These are phyloP conservation scores for Phylloboletellus chloephorus DNA, from an alignment of 1,284 basidiomycete genomes.

Conservation along the genomic window DNA sequence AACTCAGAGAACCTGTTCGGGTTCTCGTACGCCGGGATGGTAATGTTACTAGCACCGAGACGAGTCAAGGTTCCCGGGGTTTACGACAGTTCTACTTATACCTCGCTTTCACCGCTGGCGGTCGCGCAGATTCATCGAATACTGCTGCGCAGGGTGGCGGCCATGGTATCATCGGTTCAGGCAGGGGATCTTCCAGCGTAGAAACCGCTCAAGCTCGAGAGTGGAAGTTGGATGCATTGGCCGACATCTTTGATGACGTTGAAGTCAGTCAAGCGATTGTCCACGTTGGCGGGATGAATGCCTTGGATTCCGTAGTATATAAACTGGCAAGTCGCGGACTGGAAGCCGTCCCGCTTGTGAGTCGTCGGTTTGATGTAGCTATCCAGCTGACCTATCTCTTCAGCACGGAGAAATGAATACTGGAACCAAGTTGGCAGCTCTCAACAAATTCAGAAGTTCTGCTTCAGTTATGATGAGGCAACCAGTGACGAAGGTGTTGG, in stretches of 20 bases:
- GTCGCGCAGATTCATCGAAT: slow-evolving; percentile 55
- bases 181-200: slow-evolving; percentile 69
- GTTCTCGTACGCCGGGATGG: slow-evolving; percentile 96
- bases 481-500: slow-evolving; percentile 66
- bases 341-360: slow-evolving; percentile 58
- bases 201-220: slow-evolving; percentile 88
- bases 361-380: slow-evolving; percentile 3
- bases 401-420: slow-evolving; percentile 86
- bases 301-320: slow-evolving; percentile 83
- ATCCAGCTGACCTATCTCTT: slow-evolving; percentile 10
- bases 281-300: slow-evolving; percentile 82
- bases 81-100: slow-evolving; percentile 92
- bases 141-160: slow-evolving; percentile 52
- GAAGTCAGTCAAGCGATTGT: slow-evolving; percentile 82
- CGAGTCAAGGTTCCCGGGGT: slow-evolving; percentile 70
- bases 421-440: slow-evolving; percentile 69
- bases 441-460: slow-evolving; percentile 73
- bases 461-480: slow-evolving; percentile 55
- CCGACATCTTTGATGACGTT: slow-evolving; percentile 89
- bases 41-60: slow-evolving; percentile 69
- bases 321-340: slow-evolving; percentile 82
- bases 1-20: slow-evolving; percentile 90
- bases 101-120: slow-evolving; percentile 83
- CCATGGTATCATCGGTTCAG: slow-evolving; percentile 86
- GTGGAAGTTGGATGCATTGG: slow-evolving; percentile 95